Evolutionary conservation across 2,329 filamentous ascomycete species (phyloP).

Genomic region (Fusarium hainanense): DNA sequence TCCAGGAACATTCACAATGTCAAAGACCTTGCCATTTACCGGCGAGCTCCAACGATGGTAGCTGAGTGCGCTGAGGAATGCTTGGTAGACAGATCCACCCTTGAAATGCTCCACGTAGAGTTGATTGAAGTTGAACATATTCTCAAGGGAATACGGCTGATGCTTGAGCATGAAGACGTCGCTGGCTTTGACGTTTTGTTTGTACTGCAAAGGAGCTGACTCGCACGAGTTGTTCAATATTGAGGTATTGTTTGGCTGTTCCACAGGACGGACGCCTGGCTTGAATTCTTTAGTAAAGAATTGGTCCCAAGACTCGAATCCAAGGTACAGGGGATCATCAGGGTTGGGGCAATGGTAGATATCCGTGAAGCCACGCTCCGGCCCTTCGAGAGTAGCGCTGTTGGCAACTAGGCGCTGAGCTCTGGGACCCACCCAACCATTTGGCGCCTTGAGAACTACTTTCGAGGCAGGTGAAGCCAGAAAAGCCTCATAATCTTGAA

Average conservation of each 20-base stretch:
- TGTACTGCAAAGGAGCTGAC: conserved; percentile 63
- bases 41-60: conserved; percentile 78
- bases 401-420: rapidly evolving
- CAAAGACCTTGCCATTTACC: conserved; percentile 64
- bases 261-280: not conserved
- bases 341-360: not conserved
- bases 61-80: conserved; percentile 70
- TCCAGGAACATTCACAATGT: not conserved
- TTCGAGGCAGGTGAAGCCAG: not conserved
- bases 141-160: conserved; percentile 69
- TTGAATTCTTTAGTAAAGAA: not conserved
- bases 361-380: not conserved
- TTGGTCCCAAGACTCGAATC: not conserved
- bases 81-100: conserved; percentile 73
- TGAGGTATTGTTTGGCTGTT: not conserved
- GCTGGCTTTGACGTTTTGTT: conserved; percentile 58
- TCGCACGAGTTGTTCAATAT: conserved; percentile 54
- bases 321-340: rapidly evolving
- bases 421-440: not conserved
- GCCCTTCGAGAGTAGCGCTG: not conserved
- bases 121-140: conserved; percentile 67
- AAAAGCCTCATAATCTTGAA: not conserved
- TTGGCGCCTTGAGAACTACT: not conserved
- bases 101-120: conserved; percentile 61
- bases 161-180: conserved; percentile 74